Evolutionary conservation across 345 rosid genomes (phyloP).

Genomic region (Acer yangbiense): DNA sequence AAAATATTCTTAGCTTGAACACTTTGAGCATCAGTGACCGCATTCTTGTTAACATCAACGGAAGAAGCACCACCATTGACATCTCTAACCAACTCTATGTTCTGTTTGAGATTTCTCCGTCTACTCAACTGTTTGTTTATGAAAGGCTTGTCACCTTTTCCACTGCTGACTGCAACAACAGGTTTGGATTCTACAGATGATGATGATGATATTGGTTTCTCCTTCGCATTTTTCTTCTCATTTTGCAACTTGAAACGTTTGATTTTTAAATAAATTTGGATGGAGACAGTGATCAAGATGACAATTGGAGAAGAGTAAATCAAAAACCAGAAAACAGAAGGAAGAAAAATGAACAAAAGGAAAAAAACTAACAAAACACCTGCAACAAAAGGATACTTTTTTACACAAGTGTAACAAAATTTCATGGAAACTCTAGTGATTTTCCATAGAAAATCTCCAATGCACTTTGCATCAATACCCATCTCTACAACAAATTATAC

Average conservation of each 20-base stretch:
- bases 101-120: slow-evolving; percentile 46
- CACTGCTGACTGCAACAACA: background rate
- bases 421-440: slow-evolving; percentile 39
- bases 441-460: slow-evolving; percentile 43
- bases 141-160: slow-evolving; percentile 23
- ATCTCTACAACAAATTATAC: slow-evolving; percentile 29
- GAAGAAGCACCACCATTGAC: slow-evolving; percentile 17
- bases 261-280: slow-evolving; percentile 29
- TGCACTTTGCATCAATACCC: slow-evolving; percentile 52
- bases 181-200: slow-evolving; percentile 14
- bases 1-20: background rate
- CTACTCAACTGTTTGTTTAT: slow-evolving; percentile 47
- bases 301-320: slow-evolving; percentile 54
- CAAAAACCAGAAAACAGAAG: slow-evolving; percentile 55
- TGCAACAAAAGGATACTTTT: slow-evolving; percentile 52
- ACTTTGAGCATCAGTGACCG: background rate
- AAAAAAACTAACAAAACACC: slow-evolving; percentile 32
- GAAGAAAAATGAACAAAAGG: slow-evolving; percentile 50
- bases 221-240: slow-evolving; percentile 14
- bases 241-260: slow-evolving; percentile 10
- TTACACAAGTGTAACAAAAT: slow-evolving; percentile 30
- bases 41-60: background rate
- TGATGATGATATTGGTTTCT: background rate
- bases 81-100: slow-evolving; percentile 38
- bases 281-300: slow-evolving; percentile 32